phyloP scores from a whole-genome alignment of 805 yeast genomes.

The Tetrapisispora arboricola region DNA sequence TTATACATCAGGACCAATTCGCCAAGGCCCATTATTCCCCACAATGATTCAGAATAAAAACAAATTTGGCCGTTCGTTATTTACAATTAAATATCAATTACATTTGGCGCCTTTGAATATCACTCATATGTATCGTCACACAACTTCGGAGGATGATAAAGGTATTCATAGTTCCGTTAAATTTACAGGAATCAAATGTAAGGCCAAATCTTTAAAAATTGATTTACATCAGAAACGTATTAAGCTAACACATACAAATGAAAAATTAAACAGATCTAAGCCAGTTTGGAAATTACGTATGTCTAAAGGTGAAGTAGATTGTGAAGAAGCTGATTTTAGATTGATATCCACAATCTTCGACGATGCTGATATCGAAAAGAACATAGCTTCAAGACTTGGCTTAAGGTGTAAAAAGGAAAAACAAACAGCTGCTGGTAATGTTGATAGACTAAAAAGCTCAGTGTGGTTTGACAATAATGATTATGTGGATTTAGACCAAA shows the following conservation, averaged over 20 bases:
- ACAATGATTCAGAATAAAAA: constrained; percentile 35
- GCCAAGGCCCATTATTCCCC: constrained; percentile 60
- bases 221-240: constrained; percentile 52
- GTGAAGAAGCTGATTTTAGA: constrained; percentile 58
- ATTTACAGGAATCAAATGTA: constrained; percentile 57
- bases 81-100: constrained; percentile 65
- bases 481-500: constrained; percentile 55
- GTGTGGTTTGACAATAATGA: constrained; percentile 71
- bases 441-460: constrained; percentile 3
- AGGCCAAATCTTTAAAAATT: constrained; percentile 39
- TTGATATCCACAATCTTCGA: constrained; percentile 54
- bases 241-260: constrained; percentile 32
- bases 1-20: constrained; percentile 66
- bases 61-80: constrained; percentile 59
- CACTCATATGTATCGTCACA: constrained; percentile 59
- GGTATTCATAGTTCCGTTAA: constrained; percentile 30
- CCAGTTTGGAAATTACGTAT: constrained; percentile 45
- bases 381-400: constrained; percentile 26
- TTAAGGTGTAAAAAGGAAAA: constrained; percentile 8
- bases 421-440: constrained; percentile 2
- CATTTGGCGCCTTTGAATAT: constrained; percentile 56
- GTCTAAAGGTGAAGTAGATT: constrained; percentile 60
- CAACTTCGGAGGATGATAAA: constrained; percentile 37
- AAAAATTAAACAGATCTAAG: constrained; percentile 36
- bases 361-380: constrained; percentile 37